Conservation (phyloP, 2,329 filamentous ascomycete species). For the Arthrocladium fulminans region DNA sequence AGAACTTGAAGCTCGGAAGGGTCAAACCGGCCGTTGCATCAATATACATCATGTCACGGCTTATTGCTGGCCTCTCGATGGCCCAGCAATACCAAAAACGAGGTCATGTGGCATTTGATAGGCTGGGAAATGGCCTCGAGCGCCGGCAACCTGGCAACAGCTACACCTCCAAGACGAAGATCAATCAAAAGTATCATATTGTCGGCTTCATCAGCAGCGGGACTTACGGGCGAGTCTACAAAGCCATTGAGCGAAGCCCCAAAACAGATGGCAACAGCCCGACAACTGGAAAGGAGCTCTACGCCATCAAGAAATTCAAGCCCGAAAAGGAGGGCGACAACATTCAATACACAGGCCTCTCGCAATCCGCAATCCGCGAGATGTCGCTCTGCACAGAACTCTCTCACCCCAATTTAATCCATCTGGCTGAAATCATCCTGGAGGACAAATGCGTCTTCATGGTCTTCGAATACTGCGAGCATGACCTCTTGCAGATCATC, state of each 20-base stretch:
- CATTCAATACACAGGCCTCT: slow-evolving; percentile 92
- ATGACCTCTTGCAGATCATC: slow-evolving; percentile 94
- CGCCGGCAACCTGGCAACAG: slow-evolving; percentile 35
- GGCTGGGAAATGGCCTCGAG: slow-evolving; percentile 7
- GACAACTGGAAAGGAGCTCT: slow-evolving; percentile 53
- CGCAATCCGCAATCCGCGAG: slow-evolving; percentile 91
- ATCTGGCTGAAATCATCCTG: slow-evolving; percentile 86
- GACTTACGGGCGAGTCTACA: slow-evolving; percentile 97
- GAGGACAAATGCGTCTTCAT: slow-evolving; percentile 99
- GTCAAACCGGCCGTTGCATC: not conserved
- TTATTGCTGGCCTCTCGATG: slow-evolving; percentile 8
- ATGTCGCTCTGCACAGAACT: slow-evolving; percentile 96
- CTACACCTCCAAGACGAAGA: slow-evolving; percentile 67
- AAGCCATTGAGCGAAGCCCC: slow-evolving; percentile 69
- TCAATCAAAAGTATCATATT: slow-evolving; percentile 84
- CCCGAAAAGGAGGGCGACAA: slow-evolving; percentile 96
- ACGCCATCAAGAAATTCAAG: slow-evolving; percentile 99
- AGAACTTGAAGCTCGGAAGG: too few relatives aligned
- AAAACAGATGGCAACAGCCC: slow-evolving; percentile 31
- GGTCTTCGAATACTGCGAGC: slow-evolving; percentile 98
- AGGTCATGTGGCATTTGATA: slow-evolving; percentile 8
- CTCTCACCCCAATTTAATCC: slow-evolving; percentile 78
- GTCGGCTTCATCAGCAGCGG: slow-evolving; percentile 97
- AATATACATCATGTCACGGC: slow-evolving; percentile 3
- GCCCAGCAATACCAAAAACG: slow-evolving; percentile 9